Evolutionary conservation across 371 early-diverging fungal species (phyloP).

Genomic region (Mortierella sp.): DNA sequence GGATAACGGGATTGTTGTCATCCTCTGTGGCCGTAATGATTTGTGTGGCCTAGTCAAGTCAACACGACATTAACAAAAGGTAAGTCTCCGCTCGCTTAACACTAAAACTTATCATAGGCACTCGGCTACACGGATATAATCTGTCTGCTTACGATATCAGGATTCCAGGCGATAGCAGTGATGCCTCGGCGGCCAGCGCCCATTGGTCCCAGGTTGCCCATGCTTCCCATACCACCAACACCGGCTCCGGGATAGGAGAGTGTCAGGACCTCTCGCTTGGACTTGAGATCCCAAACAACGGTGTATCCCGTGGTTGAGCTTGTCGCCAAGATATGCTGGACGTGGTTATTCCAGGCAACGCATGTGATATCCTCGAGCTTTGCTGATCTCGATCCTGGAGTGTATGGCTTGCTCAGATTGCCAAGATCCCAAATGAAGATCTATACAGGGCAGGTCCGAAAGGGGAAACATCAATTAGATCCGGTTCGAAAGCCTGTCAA

Average conservation of each 20-base stretch:
- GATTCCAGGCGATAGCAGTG: conserved; percentile 94
- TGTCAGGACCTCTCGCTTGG: conserved; percentile 86
- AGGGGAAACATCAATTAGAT: neutral
- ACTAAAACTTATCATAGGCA: neutral
- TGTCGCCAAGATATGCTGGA: conserved; percentile 93
- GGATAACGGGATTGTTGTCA: conserved; percentile 86
- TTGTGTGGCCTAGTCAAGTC: conserved; percentile 67
- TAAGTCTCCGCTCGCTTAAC: neutral
- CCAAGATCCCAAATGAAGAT: conserved; percentile 95
- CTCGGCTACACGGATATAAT: too few relatives aligned
- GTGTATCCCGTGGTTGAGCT: conserved; percentile 92
- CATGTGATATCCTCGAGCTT: conserved; percentile 90
- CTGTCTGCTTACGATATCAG: conserved; percentile 84
- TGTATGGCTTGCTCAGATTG: conserved; percentile 85
- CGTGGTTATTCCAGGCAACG: conserved; percentile 94
- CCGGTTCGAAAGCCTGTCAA: too few relatives aligned
- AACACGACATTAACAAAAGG: conserved; percentile 1
- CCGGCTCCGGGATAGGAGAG: conserved; percentile 73
- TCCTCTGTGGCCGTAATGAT: conserved; percentile 92
- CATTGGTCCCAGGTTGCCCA: conserved; percentile 57
- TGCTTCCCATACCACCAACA: conserved; percentile 59
- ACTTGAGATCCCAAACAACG: conserved; percentile 95
- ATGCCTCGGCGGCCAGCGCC: conserved; percentile 72
- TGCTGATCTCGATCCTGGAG: conserved; percentile 86
- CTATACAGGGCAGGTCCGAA: conserved; percentile 50